Base-by-base conservation (phyloP, 2,329 filamentous ascomycete genomes). In the Monosporascus sp. region DNA sequence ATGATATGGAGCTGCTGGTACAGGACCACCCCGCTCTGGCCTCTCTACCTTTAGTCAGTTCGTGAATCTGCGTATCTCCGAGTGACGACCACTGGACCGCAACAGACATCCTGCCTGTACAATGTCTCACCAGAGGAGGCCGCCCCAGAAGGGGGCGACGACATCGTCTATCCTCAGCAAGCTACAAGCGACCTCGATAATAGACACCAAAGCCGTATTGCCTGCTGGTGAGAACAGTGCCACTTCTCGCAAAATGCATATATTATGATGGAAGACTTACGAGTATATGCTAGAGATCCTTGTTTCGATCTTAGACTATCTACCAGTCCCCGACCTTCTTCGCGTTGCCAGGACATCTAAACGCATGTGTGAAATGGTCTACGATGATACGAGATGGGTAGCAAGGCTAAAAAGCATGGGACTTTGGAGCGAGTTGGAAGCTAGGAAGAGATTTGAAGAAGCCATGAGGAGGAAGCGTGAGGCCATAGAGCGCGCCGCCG, bases 321-420 rank as follows among this genome's bases (percentile, higher is more conserved):
- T 97, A 40, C 88, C 90, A 40, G 82, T 96, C 27, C 76, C 87
- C 56, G 93, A 97, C 70, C 86, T 96, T 64, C 82, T 97, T 68
- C 84, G 85, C 61, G 93, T 91, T 67, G 93, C 94, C 45, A 86
- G 87, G 58, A 86, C 89, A 24, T 96, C 91, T 54, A 88, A 84
- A 66, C 88, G 90, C 56, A 84, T 97, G 80, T 87, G 88, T 67
- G 94, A 99, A 73, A 99, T 99, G 92, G 92, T 97, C 3, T 99
- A 97, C 72, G 94, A 99, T 70, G 94, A 99, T 71, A 90, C 91
- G 49, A 83, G 93, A 75, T 99, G 94, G 94, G 88, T 97, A 40
- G 85, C 90, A 59, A 83, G 90, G 58, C 73, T 99, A 52, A 88
- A 88, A 68, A 85, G 81, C 54, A 96, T 99, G 85, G 90, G 87